A percentile compares a stretch with the other conserved stretches of the same genome.
Evolutionary conservation across 106 monocot genomes (phyloP).

Genomic region (Dioscorea dumetorum): DNA sequence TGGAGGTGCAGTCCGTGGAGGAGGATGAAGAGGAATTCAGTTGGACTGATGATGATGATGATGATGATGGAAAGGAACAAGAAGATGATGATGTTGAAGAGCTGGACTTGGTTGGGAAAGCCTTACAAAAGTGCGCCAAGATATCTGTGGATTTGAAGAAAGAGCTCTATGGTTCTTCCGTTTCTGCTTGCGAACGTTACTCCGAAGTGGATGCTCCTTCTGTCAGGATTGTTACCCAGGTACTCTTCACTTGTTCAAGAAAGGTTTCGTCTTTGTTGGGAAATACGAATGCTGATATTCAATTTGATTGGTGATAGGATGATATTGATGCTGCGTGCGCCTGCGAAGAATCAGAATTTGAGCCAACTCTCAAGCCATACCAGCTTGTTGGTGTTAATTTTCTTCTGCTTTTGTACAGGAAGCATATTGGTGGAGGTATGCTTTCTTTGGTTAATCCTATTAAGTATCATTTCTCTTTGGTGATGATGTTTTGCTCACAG

Average conservation of each 20-base stretch:
- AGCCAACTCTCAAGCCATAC: slow-evolving; percentile 83
- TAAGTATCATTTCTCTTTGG: background rate
- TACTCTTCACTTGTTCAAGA: background rate
- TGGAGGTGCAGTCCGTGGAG: slow-evolving; percentile 17
- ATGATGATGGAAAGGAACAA: slow-evolving; percentile 14
- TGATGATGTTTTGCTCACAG: background rate
- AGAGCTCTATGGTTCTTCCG: slow-evolving; percentile 81
- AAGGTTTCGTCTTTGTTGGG: no score
- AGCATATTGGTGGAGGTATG: slow-evolving; percentile 89
- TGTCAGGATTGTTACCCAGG: slow-evolving; percentile 82
- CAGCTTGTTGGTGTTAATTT: slow-evolving; percentile 99
- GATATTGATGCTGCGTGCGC: slow-evolving; percentile 61
- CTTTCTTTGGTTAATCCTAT: background rate
- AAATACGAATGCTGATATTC: no score
- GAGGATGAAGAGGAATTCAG: slow-evolving; percentile 20
- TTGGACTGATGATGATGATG: slow-evolving; percentile 29
- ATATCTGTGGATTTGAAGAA: slow-evolving; percentile 58
- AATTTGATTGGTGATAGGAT: slow-evolving; percentile 34
- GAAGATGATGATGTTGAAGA: slow-evolving; percentile 20
- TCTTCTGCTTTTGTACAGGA: slow-evolving; percentile 75
- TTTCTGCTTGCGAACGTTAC: slow-evolving; percentile 48
- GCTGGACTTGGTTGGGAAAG: slow-evolving; percentile 75
- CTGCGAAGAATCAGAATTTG: slow-evolving; percentile 47
- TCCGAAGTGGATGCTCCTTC: slow-evolving; percentile 71
- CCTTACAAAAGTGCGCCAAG: slow-evolving; percentile 67